Percentiles rank a stretch among this genome's conserved stretches.
These are phyloP conservation scores for Penicillium rolfsii DNA, from an alignment of 2,329 filamentous ascomycete species.

Conservation along the genomic window DNA sequence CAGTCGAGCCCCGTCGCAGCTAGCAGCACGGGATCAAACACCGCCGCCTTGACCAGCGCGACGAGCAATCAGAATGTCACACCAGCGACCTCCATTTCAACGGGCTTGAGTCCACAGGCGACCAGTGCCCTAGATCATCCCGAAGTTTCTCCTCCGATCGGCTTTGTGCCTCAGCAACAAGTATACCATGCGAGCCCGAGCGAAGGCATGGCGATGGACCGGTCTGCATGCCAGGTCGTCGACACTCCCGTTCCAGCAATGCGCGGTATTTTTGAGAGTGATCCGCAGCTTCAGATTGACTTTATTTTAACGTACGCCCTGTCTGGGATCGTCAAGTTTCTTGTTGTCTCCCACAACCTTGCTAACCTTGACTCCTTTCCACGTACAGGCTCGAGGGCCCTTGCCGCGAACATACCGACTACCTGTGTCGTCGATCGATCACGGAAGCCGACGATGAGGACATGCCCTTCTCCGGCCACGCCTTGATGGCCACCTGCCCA, in stretches of 20 bases:
- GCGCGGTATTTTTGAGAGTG: constrained; percentile 49
- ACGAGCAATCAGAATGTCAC: constrained; percentile 35
- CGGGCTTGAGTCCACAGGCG: constrained; percentile 36
- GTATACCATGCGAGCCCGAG: constrained; percentile 27
- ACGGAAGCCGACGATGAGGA: constrained; percentile 64
- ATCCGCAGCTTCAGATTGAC: constrained; percentile 53
- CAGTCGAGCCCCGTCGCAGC: constrained; percentile 48
- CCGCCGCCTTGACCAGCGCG: constrained; percentile 29
- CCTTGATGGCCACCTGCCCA: constrained; percentile 89
- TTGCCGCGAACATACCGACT: constrained; percentile 64
- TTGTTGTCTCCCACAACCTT: not conserved
- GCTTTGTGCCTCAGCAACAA: constrained; percentile 30
- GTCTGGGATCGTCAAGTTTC: not conserved
- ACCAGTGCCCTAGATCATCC: constrained; percentile 33
- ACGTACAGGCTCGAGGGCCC: constrained; percentile 59
- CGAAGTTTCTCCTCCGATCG: constrained; percentile 34
- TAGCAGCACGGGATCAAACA: constrained; percentile 43
- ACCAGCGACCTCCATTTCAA: constrained; percentile 40
- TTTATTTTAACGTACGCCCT: constrained; percentile 52
- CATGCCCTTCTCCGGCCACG: constrained; percentile 74
- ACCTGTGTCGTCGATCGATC: constrained; percentile 78
- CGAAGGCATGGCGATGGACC: constrained; percentile 34
- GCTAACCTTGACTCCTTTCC: constrained; percentile 6
- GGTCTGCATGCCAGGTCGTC: constrained; percentile 22
- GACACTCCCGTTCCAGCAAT: constrained; percentile 29